Base-by-base conservation (phyloP, 352 stramenopile genomes). In the Phytophthora nicotianae region DNA sequence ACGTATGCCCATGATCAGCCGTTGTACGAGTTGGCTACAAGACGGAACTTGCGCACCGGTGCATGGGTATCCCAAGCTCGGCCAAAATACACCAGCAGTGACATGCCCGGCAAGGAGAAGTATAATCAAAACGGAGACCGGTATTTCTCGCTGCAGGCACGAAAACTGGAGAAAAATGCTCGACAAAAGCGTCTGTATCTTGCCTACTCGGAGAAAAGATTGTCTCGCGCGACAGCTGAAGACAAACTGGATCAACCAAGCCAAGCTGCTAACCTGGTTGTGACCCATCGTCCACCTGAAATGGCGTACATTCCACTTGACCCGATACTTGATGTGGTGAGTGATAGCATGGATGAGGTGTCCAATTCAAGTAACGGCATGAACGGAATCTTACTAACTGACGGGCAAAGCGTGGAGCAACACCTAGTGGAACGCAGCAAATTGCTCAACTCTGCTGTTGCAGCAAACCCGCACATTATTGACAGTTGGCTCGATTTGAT, bases 401-500 rank as follows among this genome's bases (percentile, higher is more conserved):
- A 93, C 52, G 70, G 70, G 5, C 79, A 92, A 57, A 88, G 77
- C 20, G 53, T 86, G 20, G 86, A 95, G 58, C 73, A 83, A 14
- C 81, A 84, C 29, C 49, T 93, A 5, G 77, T 93, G 11, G 45
- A 72, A 42, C 58, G 69, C 16, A 88, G 73, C 53, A 92, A 85
- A 58, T 9, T 51, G 10, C 68, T 89, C 16, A 88, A 88, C 53
- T 47, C 65, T 56, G 40, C 53, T 14, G 38, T 90, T 4, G 41
- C 63, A 13, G 55, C 72, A 13, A 81, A 77, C 16, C 77, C 84
- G 24, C 56, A 71, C 3, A 59, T 83, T 24, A 57, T 88, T 14
- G 58, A 74, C 0, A 58, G 41, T 14, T 95, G 86, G 86, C 69
- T 95, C 1, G 72, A 92, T 45, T 75, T 91, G 24, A 77, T 91